Conservation (phyloP, 495 filamentous ascomycete genomes). For the Neurospora terricola region DNA sequence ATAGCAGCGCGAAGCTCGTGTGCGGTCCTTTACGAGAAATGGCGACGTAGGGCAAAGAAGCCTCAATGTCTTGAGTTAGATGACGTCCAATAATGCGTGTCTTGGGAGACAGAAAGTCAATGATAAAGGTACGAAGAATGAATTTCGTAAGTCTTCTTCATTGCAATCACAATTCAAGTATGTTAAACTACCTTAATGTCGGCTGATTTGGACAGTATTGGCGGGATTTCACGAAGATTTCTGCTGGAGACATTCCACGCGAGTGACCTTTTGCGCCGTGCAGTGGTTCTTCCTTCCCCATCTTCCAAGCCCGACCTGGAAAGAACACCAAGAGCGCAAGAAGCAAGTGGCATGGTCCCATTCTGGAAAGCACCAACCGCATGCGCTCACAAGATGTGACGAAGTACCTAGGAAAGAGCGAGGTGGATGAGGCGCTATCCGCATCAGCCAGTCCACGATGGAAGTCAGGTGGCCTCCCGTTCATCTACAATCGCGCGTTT, state of each 20-base stretch:
- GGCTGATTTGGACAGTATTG: background rate
- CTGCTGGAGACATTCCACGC: background rate
- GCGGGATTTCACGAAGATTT: background rate
- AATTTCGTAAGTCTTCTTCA: background rate
- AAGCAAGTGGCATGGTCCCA: background rate
- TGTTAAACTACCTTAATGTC: background rate
- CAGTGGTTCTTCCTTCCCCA: background rate
- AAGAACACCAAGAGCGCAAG: background rate
- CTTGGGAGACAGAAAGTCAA: background rate
- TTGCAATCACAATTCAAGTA: background rate
- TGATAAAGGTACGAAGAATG: background rate
- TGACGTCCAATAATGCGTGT: background rate
- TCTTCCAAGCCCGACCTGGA: background rate
- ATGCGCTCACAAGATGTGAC: background rate
- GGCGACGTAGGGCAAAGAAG: background rate
- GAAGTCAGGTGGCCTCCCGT: background rate
- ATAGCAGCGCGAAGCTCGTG: background rate
- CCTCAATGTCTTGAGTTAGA: background rate
- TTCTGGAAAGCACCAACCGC: background rate
- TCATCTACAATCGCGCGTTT: background rate
- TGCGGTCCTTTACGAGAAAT: background rate
- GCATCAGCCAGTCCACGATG: background rate
- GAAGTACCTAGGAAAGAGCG: background rate
- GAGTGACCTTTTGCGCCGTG: background rate
- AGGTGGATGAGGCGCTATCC: background rate